Evolutionary conservation across 2,329 filamentous ascomycete species (phyloP).

Genomic region (Chrysoporthe austroafricana): DNA sequence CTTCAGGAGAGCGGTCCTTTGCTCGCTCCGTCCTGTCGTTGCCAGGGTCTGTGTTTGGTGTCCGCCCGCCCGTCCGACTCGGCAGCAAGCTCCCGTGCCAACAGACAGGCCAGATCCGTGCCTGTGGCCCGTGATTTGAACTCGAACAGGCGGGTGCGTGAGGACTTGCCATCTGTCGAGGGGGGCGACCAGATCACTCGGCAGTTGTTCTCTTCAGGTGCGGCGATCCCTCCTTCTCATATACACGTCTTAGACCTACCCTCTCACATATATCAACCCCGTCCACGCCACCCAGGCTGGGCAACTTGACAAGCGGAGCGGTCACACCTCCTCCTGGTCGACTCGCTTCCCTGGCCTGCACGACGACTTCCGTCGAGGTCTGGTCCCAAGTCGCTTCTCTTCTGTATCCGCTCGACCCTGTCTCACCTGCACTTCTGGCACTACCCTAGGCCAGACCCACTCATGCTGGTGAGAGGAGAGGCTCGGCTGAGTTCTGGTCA

Average conservation of each 20-base stretch:
- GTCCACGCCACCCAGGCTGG: conserved; percentile 26
- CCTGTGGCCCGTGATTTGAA: conserved; percentile 18
- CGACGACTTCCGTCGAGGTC: conserved; percentile 5
- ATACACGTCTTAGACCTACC: conserved; percentile 33
- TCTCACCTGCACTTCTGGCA: conserved; percentile 20
- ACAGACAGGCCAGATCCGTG: conserved; percentile 24
- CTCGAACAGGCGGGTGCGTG: conserved; percentile 24
- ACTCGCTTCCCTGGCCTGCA: conserved; percentile 15
- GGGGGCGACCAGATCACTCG: conserved; percentile 19
- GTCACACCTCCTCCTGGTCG: conserved; percentile 14
- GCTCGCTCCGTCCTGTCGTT: conserved; percentile 15
- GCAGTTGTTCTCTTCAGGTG: conserved; percentile 28
- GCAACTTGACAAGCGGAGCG: conserved; percentile 14
- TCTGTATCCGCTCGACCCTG: conserved; percentile 13
- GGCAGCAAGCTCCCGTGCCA: conserved; percentile 30
- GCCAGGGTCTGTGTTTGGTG: conserved; percentile 22
- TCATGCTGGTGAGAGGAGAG: neutral
- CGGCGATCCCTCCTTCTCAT: conserved; percentile 15
- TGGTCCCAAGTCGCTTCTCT: conserved; percentile 1
- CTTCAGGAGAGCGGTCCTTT: neutral
- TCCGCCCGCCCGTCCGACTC: conserved; percentile 27
- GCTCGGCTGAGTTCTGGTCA: conserved; percentile 5
- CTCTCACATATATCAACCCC: conserved; percentile 37
- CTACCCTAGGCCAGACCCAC: conserved; percentile 20
- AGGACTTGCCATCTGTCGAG: conserved; percentile 22